These are phyloP conservation scores for Globisporangium cylindrosporum DNA, from an alignment of 352 stramenopile species.

Conservation along the genomic window DNA sequence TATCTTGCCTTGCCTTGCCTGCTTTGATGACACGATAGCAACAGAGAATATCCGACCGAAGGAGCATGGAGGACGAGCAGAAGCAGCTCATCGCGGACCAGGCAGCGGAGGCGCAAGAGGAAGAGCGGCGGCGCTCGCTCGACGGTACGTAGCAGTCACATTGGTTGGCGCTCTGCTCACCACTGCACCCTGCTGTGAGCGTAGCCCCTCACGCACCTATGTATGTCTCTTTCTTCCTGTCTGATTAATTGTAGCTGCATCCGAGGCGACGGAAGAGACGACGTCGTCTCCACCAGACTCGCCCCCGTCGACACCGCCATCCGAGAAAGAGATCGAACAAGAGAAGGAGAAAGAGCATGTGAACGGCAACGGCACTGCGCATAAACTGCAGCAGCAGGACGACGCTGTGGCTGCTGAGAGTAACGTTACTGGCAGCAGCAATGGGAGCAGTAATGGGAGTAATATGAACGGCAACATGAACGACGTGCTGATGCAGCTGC, in stretches of 20 bases:
- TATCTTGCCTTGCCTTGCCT: background rate
- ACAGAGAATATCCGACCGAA: slow-evolving; percentile 3
- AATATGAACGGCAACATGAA: slow-evolving; percentile 9
- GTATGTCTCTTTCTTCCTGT: background rate
- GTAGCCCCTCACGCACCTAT: background rate
- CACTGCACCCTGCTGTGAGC: background rate
- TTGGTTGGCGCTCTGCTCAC: background rate
- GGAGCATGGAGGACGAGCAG: slow-evolving; percentile 9
- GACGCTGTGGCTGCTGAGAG: background rate
- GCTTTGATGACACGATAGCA: slow-evolving; percentile 6
- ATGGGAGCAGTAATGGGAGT: background rate
- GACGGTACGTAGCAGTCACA: background rate
- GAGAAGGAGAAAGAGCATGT: background rate
- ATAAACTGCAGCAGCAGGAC: background rate
- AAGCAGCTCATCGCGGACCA: background rate
- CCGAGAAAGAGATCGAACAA: background rate
- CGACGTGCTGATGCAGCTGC: slow-evolving; percentile 38
- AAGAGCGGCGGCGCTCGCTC: background rate
- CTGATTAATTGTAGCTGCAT: background rate
- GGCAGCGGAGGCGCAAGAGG: background rate
- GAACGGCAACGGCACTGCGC: background rate
- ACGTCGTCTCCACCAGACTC: slow-evolving; percentile 9
- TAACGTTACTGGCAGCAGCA: background rate
- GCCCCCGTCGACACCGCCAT: slow-evolving; percentile 5
- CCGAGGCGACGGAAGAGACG: slow-evolving; percentile 4